Base-by-base conservation (phyloP, 1,284 basidiomycete genomes). In the Cronartium quercuum region DNA sequence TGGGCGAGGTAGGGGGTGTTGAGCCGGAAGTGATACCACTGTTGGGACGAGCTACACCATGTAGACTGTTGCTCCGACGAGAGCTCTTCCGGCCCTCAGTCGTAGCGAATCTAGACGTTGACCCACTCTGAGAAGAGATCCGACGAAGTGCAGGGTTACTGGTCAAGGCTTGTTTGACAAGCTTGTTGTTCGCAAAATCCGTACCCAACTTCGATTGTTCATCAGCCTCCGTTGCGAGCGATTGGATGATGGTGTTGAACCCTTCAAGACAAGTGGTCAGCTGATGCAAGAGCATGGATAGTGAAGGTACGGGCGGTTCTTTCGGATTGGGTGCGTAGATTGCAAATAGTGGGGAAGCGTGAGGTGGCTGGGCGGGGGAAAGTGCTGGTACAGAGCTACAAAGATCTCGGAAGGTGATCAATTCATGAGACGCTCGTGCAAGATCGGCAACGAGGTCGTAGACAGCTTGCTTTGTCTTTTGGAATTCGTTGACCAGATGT, bases 331-430 rank as follows among this genome's bases (percentile, higher is more conserved):
- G 51, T 40, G 42, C 57, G 24, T 75, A 41, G 1, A 67, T 6
- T 2, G 42, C 35, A 47, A 75, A 75, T 29, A 75, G 57, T 10
- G 71, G 71, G 6, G 71, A 75, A 41, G 57, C 71, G 5, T 64
- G 62, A 35, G 66, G 55, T 0, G 71, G 71, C 40, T 75, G 71
- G 13, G 71, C 71, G n/a, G 64, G 71, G 9, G 71, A 75, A 5
- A 40, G 24, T 13, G 38, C 34, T 15, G 68, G 55, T 15, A 40
- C 15, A 9, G 35, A 60, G 24, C 57, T 40, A 41, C 41, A 62
- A n/a, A 38, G 6, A 15, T 40, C 41, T 15, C 38, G 57, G 18
- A 65, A 61, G 13, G 64, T 66, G 21, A 67, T 13, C 4, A 67
- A 18, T 2, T 13, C n/a, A 18, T 75, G 71, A 40, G 71, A 60